Evolutionary conservation across 768 basidiomycete genomes (phyloP), one percentile per base, ranked within the genome.

Genomic region (Russula vinacea): DNA sequence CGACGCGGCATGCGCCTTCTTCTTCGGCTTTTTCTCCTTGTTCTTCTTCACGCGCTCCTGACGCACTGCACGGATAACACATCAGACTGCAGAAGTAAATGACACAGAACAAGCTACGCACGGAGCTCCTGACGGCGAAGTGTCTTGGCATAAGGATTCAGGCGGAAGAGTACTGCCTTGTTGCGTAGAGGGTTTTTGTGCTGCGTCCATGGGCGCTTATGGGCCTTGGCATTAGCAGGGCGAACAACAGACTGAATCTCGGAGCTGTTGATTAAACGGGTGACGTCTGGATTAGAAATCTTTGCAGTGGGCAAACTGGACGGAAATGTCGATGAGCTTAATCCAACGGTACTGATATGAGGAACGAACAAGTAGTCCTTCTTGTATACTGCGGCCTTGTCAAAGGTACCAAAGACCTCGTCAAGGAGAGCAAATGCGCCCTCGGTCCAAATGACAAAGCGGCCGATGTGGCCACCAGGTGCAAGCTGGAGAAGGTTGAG

Each of bases 371-470:
- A 60, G 78, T 93, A 95, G 73, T 92, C 88, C 79, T 91, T 93
- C 86, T 97, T 97, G 83, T 83, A 81, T 66, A 80, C 73, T 16
- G 94, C 84, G n/a, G 80, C 82, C 81, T 88, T 94, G 73, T 97
- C 93, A 73, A 89, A 91, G 70, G 95, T 98, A 60, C 96, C 97
- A 76, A 90, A 99, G 68, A 98, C 86, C 70, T 93, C 89, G 76
- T 98, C 97, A 62, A 99, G 90, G 68, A 91, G 85, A 58, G 79
- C 83, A 76, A 98, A 97, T 32, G 97, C 97, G 72, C 83, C 83
- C 80, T 96, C 90, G 66, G 97, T 98, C 97, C 97, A 99, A 83
- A 99, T 96, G 76, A 98, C 83, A 81, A 99, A 99, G 67, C 97
- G 93, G 66, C 97, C 97, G 65, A 99, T 87, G 75, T 99, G 97